phyloP scores from a whole-genome alignment of 2,329 filamentous ascomycete species.

The Clarireedia homoeocarpa region DNA sequence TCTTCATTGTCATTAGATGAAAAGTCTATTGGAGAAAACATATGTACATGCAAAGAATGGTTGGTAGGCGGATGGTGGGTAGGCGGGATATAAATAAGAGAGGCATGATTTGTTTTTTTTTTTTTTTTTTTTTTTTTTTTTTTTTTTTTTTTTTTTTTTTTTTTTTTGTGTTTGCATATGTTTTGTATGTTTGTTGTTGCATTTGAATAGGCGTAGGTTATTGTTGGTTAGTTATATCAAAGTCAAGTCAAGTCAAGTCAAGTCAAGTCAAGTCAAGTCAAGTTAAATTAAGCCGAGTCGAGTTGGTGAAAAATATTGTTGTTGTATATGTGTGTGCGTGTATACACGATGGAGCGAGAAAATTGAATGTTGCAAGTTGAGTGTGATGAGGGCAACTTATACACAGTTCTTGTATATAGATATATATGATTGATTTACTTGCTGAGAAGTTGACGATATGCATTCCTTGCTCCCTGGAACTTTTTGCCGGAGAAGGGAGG shows the following conservation, averaged over 20 bases:
- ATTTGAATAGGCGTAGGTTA: too few species aligned
- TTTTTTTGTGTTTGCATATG: not conserved
- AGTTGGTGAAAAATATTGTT: not conserved
- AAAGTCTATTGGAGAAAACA: not conserved
- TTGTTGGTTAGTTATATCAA: not conserved
- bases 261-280: not conserved
- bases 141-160: too few species aligned
- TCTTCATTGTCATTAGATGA: not conserved
- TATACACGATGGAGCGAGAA: too few species aligned
- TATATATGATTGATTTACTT: too few species aligned
- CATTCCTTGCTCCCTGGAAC: too few species aligned
- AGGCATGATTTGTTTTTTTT: too few species aligned
- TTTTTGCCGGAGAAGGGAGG: too few species aligned
- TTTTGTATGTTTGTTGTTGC: too few species aligned
- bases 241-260: not conserved
- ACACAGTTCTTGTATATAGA: too few species aligned
- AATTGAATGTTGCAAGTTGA: not conserved
- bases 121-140: not conserved
- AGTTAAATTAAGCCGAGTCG: not conserved
- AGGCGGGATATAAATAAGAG: not conserved
- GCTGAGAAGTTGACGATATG: too few species aligned
- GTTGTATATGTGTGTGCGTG: not conserved
- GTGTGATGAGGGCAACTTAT: not conserved
- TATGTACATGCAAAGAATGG: too few species aligned
- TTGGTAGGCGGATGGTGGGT: not conserved